Evolutionary conservation across 1,139 yeast genomes (phyloP).

Genomic region (Pichia sp.): DNA sequence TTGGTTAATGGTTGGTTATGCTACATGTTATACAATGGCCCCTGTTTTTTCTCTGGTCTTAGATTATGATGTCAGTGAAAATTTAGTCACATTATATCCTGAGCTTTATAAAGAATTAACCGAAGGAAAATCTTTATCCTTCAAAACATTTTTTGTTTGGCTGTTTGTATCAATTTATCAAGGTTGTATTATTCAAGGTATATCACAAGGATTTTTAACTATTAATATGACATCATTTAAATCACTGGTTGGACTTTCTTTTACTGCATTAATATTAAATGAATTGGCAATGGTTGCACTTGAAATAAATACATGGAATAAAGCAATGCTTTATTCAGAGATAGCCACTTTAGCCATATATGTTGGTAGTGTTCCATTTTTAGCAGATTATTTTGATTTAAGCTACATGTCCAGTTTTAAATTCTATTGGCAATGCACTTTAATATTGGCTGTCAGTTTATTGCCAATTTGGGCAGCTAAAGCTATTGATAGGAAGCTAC

Average conservation of each 20-base stretch:
- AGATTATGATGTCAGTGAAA: conserved; percentile 89
- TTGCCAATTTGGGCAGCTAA: conserved; percentile 88
- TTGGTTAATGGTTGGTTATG: conserved; percentile 97
- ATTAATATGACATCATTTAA: conserved; percentile 48
- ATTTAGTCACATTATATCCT: conserved; percentile 83
- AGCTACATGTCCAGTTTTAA: conserved; percentile 49
- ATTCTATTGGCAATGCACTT: conserved; percentile 64
- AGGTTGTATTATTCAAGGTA: conserved; percentile 74
- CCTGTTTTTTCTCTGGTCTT: conserved; percentile 93
- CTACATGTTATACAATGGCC: conserved; percentile 95
- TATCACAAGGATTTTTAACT: conserved; percentile 72
- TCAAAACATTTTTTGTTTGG: conserved; percentile 88
- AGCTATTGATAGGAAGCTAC: conserved; percentile 62
- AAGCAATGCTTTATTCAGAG: conserved; percentile 67
- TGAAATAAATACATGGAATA: conserved; percentile 87
- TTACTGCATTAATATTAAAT: conserved; percentile 71
- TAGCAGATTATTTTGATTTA: conserved; percentile 78
- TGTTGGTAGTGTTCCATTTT: conserved; percentile 71
- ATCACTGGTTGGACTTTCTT: conserved; percentile 80
- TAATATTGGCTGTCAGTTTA: conserved; percentile 64
- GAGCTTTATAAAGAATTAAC: conserved; percentile 92
- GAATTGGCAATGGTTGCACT: conserved; percentile 92
- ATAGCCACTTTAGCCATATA: conserved; percentile 63
- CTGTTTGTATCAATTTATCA: conserved; percentile 81
- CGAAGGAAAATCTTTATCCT: conserved; percentile 79